A percentile compares a stretch with the other conserved stretches of the same genome.
Evolutionary conservation across 345 rosid species (phyloP).

Genomic region (Eucalyptus dawsonii): DNA sequence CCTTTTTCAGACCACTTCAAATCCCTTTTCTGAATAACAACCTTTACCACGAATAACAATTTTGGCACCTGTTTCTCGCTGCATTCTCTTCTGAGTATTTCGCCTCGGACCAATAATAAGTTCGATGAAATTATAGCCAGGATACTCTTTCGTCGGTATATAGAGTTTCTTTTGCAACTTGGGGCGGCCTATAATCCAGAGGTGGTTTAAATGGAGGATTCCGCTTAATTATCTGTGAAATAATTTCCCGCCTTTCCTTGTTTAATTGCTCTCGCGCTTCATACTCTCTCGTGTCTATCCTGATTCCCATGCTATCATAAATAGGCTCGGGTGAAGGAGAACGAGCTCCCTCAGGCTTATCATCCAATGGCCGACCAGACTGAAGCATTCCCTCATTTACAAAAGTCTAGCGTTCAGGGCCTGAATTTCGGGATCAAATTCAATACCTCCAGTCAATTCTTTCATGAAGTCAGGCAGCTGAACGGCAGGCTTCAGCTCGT

Average conservation of each 20-base stretch:
- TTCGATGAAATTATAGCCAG: slow-evolving; percentile 87
- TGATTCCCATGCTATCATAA: slow-evolving; percentile 87
- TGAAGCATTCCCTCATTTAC: slow-evolving; percentile 78
- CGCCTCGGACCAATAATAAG: slow-evolving; percentile 97
- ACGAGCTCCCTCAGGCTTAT: slow-evolving; percentile 84
- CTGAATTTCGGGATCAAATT: slow-evolving; percentile 88
- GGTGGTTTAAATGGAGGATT: slow-evolving; percentile 97
- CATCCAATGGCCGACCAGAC: slow-evolving; percentile 73
- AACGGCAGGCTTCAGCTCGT: slow-evolving; percentile 75
- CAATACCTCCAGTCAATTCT: slow-evolving; percentile 85
- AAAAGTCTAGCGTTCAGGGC: slow-evolving; percentile 74
- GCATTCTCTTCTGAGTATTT: slow-evolving; percentile 98
- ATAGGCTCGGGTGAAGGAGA: slow-evolving; percentile 96
- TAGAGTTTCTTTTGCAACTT: slow-evolving; percentile 96
- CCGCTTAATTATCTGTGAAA: slow-evolving; percentile 77
- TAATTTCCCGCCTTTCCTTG: slow-evolving; percentile 86
- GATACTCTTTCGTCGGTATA: slow-evolving; percentile 89
- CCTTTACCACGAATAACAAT: slow-evolving; percentile 97
- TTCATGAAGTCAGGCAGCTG: slow-evolving; percentile 93
- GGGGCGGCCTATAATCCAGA: slow-evolving; percentile 83
- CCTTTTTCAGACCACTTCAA: too few relatives aligned
- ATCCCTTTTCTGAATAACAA: slow-evolving; percentile 95
- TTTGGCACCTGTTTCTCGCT: slow-evolving; percentile 91
- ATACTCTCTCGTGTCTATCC: slow-evolving; percentile 81
- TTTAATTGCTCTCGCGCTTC: slow-evolving; percentile 84